These are phyloP conservation scores for Eleusine indica DNA, from an alignment of 176 grass and related monocot species.

Conservation along the genomic window DNA sequence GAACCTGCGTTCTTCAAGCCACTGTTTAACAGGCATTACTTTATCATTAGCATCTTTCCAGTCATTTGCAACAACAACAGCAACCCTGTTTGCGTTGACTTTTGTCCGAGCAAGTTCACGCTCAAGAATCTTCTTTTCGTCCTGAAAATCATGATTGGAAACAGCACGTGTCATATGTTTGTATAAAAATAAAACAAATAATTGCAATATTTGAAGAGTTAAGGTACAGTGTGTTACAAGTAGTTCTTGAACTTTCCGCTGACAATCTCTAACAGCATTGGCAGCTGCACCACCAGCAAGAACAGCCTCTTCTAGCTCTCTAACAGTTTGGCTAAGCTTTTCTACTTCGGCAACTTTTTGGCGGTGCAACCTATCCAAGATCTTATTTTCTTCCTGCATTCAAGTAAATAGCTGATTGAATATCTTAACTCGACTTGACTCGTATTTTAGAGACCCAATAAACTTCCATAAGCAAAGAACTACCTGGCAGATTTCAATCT, in stretches of 20 bases:
- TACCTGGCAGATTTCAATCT: conserved; percentile 99
- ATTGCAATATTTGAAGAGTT: conserved; percentile 8
- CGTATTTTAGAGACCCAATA: not conserved
- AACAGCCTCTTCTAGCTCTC: conserved; percentile 93
- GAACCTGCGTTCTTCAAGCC: conserved; percentile 98
- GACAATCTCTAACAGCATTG: conserved; percentile 98
- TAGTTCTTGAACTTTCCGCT: conserved; percentile 94
- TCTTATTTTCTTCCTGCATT: conserved; percentile 95
- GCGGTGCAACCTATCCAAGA: conserved; percentile 85
- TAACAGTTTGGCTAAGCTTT: conserved; percentile 90
- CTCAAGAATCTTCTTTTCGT: conserved; percentile 85
- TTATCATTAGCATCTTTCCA: conserved; percentile 99
- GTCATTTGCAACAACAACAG: conserved; percentile 93
- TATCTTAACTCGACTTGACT: not conserved
- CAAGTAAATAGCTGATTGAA: conserved; percentile 8
- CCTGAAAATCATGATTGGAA: conserved; percentile 52
- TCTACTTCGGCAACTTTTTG: conserved; percentile 97
- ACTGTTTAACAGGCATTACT: conserved; percentile 99
- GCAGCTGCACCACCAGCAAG: conserved; percentile 92
- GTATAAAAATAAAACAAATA: not conserved
- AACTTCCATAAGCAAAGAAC: conserved; percentile 6
- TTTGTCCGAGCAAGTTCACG: conserved; percentile 91
- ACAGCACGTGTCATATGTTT: conserved; percentile 29
- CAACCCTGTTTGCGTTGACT: conserved; percentile 94
- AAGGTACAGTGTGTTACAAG: conserved; percentile 64